phyloP scores from a whole-genome alignment of 1,139 yeast genomes.

The Protomyces arabidopsidicola region DNA sequence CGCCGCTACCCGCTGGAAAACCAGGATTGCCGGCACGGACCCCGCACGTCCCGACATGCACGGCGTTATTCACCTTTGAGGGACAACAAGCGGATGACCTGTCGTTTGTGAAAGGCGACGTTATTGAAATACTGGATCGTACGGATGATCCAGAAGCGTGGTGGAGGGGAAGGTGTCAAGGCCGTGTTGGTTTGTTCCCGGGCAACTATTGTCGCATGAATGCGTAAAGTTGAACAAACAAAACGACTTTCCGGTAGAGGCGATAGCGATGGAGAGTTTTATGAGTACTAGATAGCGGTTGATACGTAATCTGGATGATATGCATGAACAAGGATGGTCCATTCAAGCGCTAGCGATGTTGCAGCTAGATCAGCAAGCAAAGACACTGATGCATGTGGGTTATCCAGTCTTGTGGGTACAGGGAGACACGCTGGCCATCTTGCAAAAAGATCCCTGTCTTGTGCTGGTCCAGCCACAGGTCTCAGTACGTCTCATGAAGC shows the following conservation, averaged over 20 bases:
- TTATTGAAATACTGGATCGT: slow-evolving; percentile 74
- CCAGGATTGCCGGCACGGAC: not conserved
- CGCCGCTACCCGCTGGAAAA: slow-evolving; percentile 5
- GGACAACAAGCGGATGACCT: slow-evolving; percentile 73
- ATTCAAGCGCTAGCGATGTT: not conserved
- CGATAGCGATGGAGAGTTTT: not conserved
- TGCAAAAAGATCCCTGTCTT: not conserved
- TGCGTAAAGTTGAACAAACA: not conserved
- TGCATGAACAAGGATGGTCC: not conserved
- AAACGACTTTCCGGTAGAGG: too few relatives aligned
- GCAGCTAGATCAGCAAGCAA: not conserved
- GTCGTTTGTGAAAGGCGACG: slow-evolving; percentile 78
- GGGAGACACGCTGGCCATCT: not conserved
- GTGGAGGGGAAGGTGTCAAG: slow-evolving; percentile 95
- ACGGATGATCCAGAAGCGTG: slow-evolving; percentile 79
- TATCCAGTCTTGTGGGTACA: not conserved
- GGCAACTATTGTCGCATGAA: slow-evolving; percentile 81
- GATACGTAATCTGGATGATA: not conserved
- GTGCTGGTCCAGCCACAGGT: not conserved
- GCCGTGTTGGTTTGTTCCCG: slow-evolving; percentile 89
- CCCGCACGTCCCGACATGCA: not conserved
- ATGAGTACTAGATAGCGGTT: too few relatives aligned
- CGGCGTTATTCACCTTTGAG: slow-evolving; percentile 13
- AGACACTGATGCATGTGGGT: not conserved
- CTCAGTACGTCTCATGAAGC: not conserved